Base-by-base conservation (phyloP, 148 eudicot genomes). In the Vaccinium darrowii region DNA sequence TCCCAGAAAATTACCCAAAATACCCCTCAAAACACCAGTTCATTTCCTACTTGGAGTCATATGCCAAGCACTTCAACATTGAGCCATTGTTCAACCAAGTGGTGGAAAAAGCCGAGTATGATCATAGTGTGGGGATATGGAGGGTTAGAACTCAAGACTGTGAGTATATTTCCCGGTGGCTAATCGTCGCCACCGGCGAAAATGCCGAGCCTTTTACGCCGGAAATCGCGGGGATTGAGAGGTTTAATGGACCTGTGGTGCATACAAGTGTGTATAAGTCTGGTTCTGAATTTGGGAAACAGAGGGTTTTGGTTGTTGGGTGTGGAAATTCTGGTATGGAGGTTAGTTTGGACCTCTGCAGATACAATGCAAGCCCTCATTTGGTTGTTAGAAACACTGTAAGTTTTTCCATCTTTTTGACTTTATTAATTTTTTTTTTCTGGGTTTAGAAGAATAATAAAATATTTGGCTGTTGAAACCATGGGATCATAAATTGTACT, bases 271-370 rank as follows among this genome's bases (percentile, higher is more conserved):
- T 53, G 85, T 97, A 95, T 75, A 97, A 89, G 79, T 87, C 91
- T 82, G 99, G 99, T 67, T 57, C 11, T 27, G 89, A 85, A 14
- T 97, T 91, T 83, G 18, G 39, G 7, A 82, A 88, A 18, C 88
- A 93, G 73, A 93, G 85, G 82, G 98, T 97, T 86, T 86, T 97
- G 83, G 98, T 97, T 18, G 88, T 97, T 77, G 99, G 99, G 0
- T 94, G 99, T 91, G 98, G 99, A 8, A 97, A 97, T 91, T 97
- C 99, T 9, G 99, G 99, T 0, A 96, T 94, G 98, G 99, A 96
- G 86, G 95, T 96, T 27, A 88, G 98, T 65, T 88, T 92, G 82
- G 99, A 96, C 81, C 97, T 96, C 52, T 93, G 91, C 72, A 86
- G 92, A n/a, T 81, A 92, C 87, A 87, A 91, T 86, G 99, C 99